Conservation (phyloP, 352 stramenopile genomes). For the Phytophthora idaei region DNA sequence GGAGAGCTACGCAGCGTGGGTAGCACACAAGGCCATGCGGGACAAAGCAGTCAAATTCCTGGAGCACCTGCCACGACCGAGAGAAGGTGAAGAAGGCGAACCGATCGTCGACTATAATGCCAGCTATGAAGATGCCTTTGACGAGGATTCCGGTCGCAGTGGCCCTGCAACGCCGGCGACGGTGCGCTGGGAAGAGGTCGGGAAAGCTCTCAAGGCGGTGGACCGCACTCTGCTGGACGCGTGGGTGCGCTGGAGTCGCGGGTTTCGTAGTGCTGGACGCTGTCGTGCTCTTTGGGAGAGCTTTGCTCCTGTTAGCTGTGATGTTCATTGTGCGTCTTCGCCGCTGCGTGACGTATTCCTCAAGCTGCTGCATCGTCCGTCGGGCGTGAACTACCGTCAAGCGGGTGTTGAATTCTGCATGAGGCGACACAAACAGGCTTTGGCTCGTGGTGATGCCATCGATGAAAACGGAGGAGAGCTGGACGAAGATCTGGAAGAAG, state of each 20-base stretch:
- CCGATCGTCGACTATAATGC: slow-evolving; percentile 29
- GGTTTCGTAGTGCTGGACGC: slow-evolving; percentile 50
- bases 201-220: slow-evolving; percentile 88
- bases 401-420: slow-evolving; percentile 77
- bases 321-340: slow-evolving; percentile 89
- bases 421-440: slow-evolving; percentile 56
- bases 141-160: slow-evolving; percentile 34
- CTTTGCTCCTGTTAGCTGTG: slow-evolving; percentile 83
- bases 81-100: slow-evolving; percentile 27
- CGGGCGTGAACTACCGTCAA: slow-evolving; percentile 82
- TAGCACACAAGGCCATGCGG: slow-evolving; percentile 76
- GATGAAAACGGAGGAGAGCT: slow-evolving; percentile 65
- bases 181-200: slow-evolving; percentile 81
- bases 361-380: slow-evolving; percentile 89
- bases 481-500: slow-evolving; percentile 64
- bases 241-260: slow-evolving; percentile 86
- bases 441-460: slow-evolving; percentile 60
- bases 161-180: slow-evolving; percentile 33
- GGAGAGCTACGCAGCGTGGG: slow-evolving; percentile 77
- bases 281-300: slow-evolving; percentile 89
- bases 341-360: slow-evolving; percentile 90
- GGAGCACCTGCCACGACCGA: slow-evolving; percentile 63
- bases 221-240: slow-evolving; percentile 81
- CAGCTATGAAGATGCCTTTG: slow-evolving; percentile 35
- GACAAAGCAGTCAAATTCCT: slow-evolving; percentile 83